Evolutionary conservation across 106 monocot genomes (phyloP), one percentile per base, ranked within the genome.

Genomic region (Hemerocallis citrina): DNA sequence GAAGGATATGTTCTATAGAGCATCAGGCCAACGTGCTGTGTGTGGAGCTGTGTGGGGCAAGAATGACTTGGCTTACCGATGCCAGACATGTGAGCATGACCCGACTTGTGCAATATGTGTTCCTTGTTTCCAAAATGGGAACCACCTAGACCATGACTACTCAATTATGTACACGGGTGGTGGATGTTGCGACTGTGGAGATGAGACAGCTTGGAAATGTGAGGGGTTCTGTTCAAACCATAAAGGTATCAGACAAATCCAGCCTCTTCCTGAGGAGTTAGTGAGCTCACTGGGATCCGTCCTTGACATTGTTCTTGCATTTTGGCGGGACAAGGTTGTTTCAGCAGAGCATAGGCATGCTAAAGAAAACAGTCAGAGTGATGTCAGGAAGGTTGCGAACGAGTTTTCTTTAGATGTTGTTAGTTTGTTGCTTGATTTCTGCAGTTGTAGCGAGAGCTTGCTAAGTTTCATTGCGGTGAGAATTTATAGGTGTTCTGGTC

Each of bases 151-250:
- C 23, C 96, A 98, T 74, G 96, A 98, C 68, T 98, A 98, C 57
- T 88, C 81, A 33, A 88, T 92, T 25, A 88, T 92, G 36, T 92
- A 98, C 50, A 92, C 96, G 7, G 72, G 81, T 19, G 88, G 96
- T 35, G 96, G 96, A 41, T 98, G 96, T 43, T 98, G 96, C 67
- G 96, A 98, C 35, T 98, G 96, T 71, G 96, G 96, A 47, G 96
- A 98, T 77, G 64, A 72, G 23, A 92, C 91, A 60, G 96, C 96
- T 42, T 98, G 96, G 96, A 88, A 92, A 54, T 74, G 74, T 38
- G 91, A 92, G 34, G 96, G 96, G 16, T 98, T 98, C 65, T 98
- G 96, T 77, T 87, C 86, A 48, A 79, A 62, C 56, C 96, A 98
- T 71, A 80, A 77, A 77, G 96, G 96, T 5, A 46, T 50, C 30